Conservation (phyloP, 192 early-diverging fungal species). For the Podila epicladia region DNA sequence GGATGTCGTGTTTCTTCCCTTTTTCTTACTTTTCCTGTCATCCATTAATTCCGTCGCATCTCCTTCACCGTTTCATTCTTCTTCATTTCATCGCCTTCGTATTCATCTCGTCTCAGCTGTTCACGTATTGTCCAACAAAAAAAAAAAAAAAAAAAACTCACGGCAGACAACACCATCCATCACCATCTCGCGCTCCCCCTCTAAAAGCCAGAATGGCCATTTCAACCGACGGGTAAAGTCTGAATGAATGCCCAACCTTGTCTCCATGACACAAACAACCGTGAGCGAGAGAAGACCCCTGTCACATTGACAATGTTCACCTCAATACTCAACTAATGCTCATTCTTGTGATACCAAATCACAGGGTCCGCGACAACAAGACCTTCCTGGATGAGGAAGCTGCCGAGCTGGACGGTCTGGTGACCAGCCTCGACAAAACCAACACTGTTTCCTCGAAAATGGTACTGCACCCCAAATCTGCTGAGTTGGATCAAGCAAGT, state of each 20-base stretch:
- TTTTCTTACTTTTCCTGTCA: not conserved
- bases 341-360: not conserved
- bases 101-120: not conserved
- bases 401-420: constrained; percentile 44
- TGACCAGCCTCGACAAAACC: constrained; percentile 48
- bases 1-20: no score
- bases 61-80: not conserved
- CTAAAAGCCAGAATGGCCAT: no score
- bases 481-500: no score
- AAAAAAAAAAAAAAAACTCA: not conserved
- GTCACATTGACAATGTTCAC: not conserved
- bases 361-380: constrained; percentile 28
- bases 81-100: constrained; percentile 4
- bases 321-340: not conserved
- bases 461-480: constrained; percentile 12
- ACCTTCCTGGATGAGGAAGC: constrained; percentile 55
- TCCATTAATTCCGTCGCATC: not conserved
- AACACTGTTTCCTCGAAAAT: constrained; percentile 51
- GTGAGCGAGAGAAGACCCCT: no score
- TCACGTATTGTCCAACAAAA: not conserved
- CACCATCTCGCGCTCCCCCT: no score
- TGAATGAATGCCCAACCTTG: no score
- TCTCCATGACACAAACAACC: no score
- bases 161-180: no score
- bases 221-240: no score